phyloP scores from a whole-genome alignment of 345 rosid species.

The Theobroma cacao region DNA sequence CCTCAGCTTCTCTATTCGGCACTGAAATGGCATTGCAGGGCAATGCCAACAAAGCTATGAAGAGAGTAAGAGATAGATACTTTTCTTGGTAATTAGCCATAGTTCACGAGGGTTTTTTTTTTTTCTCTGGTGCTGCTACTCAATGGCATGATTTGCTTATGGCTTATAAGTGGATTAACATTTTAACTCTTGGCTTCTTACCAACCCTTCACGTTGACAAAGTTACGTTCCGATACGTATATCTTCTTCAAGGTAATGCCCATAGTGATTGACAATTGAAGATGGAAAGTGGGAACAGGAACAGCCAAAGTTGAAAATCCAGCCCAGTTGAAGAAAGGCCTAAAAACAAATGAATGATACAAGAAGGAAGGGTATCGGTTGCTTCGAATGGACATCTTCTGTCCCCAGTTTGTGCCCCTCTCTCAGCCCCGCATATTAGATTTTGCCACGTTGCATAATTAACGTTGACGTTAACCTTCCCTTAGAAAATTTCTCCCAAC shows the following conservation, averaged over 20 bases:
- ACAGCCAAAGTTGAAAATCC: background rate
- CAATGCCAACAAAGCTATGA: background rate
- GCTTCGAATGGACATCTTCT: too few species aligned
- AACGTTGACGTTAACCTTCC: too few species aligned
- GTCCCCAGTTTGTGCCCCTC: too few species aligned
- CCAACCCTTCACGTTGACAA: background rate
- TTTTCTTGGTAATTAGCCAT: background rate
- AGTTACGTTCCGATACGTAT: too few species aligned
- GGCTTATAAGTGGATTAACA: background rate
- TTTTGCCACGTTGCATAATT: too few species aligned
- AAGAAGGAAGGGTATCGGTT: too few species aligned
- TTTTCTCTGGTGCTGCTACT: background rate
- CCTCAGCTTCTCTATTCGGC: background rate
- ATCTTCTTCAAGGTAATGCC: too few species aligned
- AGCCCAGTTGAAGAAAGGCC: background rate
- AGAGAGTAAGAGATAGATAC: background rate
- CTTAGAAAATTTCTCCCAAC: too few species aligned
- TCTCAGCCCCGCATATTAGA: too few species aligned
- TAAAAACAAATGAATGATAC: background rate
- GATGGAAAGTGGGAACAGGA: too few species aligned
- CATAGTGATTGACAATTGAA: too few species aligned
- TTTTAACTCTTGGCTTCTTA: background rate
- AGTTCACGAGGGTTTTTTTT: background rate
- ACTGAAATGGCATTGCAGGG: background rate
- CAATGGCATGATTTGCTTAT: background rate